phyloP scores from a whole-genome alignment of 306 rosid genomes.

The Acacia confusa region DNA sequence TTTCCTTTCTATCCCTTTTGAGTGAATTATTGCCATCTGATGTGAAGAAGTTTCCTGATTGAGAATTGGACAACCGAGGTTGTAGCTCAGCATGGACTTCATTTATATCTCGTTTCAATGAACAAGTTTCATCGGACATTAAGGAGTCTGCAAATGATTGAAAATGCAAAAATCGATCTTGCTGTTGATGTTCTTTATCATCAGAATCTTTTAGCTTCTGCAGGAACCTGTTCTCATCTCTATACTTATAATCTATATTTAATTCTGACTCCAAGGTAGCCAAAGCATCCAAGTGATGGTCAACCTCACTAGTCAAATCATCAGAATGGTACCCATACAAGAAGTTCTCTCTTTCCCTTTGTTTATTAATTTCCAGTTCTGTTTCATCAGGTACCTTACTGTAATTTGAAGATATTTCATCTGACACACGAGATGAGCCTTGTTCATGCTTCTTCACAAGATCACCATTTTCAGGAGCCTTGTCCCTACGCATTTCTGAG shows the following conservation, averaged over 20 bases:
- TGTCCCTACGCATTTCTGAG: constrained; percentile 28
- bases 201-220: constrained; percentile 44
- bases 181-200: constrained; percentile 52
- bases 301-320: constrained; percentile 75
- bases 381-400: constrained; percentile 44
- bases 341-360: constrained; percentile 46
- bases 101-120: constrained; percentile 47
- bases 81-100: constrained; percentile 31
- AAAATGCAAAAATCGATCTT: constrained; percentile 61
- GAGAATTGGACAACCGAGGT: constrained; percentile 27
- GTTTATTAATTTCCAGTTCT: constrained; percentile 46
- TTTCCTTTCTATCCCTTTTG: constrained; percentile 31
- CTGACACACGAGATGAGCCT: constrained; percentile 37
- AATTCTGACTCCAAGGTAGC: constrained; percentile 74
- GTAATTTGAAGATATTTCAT: constrained; percentile 43
- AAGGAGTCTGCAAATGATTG: constrained; percentile 66
- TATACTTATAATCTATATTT: constrained; percentile 60
- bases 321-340: constrained; percentile 64
- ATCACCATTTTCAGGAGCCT: constrained; percentile 31
- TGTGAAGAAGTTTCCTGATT: constrained; percentile 25
- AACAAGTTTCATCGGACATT: constrained; percentile 61
- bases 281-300: constrained; percentile 83
- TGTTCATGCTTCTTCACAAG: constrained; percentile 47
- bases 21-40: constrained; percentile 35
- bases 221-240: constrained; percentile 46